Evolutionary conservation across 192 early-diverging fungal species (phyloP).

Genomic region (Coemansia furcata): DNA sequence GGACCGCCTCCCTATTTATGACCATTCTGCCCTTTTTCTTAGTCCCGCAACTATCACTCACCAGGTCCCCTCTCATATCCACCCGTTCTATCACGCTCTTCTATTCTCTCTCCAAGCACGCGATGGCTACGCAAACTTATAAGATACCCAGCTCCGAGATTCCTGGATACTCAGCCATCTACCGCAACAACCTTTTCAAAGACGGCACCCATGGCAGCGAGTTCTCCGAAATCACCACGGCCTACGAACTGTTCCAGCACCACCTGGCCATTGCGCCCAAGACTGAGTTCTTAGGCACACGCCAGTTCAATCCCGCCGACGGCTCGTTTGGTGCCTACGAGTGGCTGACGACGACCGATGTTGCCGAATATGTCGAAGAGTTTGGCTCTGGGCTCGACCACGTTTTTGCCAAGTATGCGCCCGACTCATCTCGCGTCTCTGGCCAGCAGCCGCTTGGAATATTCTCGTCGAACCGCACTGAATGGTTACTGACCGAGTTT

Average conservation of each 20-base stretch:
- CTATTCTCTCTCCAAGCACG: background rate
- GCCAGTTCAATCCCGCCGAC: background rate
- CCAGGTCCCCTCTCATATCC: no score
- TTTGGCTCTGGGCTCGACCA: constrained; percentile 62
- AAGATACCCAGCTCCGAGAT: constrained; percentile 33
- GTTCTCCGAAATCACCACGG: no score
- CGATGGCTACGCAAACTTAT: constrained; percentile 45
- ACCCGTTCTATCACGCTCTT: no score
- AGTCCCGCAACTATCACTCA: no score
- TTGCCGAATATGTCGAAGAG: constrained; percentile 61
- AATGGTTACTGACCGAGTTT: constrained; percentile 68
- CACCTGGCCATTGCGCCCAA: no score
- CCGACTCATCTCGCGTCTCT: background rate
- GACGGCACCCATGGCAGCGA: constrained; percentile 4
- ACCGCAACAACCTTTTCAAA: background rate
- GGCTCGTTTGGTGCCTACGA: constrained; percentile 18
- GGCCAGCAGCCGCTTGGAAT: constrained; percentile 59
- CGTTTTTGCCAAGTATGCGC: constrained; percentile 55
- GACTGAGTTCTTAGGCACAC: no score
- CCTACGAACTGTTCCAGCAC: no score
- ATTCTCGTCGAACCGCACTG: constrained; percentile 66
- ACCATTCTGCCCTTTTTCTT: no score
- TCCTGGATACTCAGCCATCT: constrained; percentile 21
- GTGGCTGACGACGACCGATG: constrained; percentile 60
- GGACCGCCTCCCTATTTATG: no score